Percentiles rank a stretch among this genome's conserved stretches.
Conservation (phyloP, 257 asterid species). For the Handroanthus guayacan region DNA sequence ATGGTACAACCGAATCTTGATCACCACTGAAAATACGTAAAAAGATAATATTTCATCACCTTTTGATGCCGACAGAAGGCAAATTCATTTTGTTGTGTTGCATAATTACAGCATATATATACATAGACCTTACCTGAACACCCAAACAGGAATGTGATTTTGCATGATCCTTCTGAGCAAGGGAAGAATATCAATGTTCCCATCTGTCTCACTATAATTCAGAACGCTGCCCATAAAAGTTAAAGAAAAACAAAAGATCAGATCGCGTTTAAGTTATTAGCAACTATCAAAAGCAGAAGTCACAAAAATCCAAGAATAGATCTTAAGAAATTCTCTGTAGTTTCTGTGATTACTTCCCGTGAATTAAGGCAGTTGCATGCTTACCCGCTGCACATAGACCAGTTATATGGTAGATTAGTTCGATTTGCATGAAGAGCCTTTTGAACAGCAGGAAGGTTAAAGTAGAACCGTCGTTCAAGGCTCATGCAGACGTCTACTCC, state of each 20-base stretch:
- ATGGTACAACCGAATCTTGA: conserved; percentile 97
- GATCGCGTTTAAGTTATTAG: neutral
- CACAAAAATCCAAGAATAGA: too few relatives aligned
- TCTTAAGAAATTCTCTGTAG: too few relatives aligned
- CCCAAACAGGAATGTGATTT: conserved; percentile 71
- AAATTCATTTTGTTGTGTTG: neutral
- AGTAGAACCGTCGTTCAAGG: conserved; percentile 78
- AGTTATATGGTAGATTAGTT: conserved; percentile 72
- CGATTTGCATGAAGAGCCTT: conserved; percentile 94
- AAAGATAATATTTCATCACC: neutral
- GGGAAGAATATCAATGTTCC: conserved; percentile 76
- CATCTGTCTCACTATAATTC: conserved; percentile 64
- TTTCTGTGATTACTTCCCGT: too few relatives aligned
- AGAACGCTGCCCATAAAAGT: conserved; percentile 51
- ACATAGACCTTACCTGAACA: conserved; percentile 68
- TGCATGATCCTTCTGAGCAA: conserved; percentile 69
- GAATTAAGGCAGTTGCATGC: conserved; percentile 25
- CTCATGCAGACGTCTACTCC: conserved; percentile 96
- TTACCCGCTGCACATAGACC: conserved; percentile 92
- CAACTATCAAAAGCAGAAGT: too few relatives aligned
- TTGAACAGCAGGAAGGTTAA: conserved; percentile 95
- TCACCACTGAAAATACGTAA: conserved; percentile 67
- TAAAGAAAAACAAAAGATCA: conserved; percentile 4
- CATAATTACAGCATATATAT: neutral
- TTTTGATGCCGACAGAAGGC: conserved; percentile 5